Evolutionary conservation across 2,329 filamentous ascomycete genomes (phyloP).

Genomic region (Epichloe uncinata): DNA sequence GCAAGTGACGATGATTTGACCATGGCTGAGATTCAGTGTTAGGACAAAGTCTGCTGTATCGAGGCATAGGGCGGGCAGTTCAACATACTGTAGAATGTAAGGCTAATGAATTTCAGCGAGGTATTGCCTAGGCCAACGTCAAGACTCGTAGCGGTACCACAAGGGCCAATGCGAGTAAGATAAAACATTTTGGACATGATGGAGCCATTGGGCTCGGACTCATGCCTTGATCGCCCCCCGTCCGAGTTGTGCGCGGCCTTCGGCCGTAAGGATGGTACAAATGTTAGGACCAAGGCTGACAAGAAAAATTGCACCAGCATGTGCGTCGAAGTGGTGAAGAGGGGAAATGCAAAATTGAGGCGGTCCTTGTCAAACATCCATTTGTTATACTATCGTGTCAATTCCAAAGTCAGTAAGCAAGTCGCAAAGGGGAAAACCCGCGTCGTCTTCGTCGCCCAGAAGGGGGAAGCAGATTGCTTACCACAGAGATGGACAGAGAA

Average conservation of each 20-base stretch:
- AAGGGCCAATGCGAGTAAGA: conserved; percentile 79
- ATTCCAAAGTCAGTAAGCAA: conserved; percentile 9
- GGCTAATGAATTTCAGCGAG: conserved; percentile 86
- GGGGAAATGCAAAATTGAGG: conserved; percentile 82
- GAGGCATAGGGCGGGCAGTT: neutral
- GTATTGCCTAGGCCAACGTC: conserved; percentile 96
- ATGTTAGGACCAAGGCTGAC: conserved; percentile 62
- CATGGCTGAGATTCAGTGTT: conserved; percentile 50
- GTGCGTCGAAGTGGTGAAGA: conserved; percentile 90
- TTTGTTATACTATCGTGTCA: conserved; percentile 73
- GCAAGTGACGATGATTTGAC: conserved; percentile 89
- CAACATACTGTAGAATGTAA: conserved; percentile 80
- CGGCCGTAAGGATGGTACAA: conserved; percentile 73
- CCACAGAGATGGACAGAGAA: conserved; percentile 82
- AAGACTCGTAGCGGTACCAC: conserved; percentile 81
- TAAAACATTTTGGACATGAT: conserved; percentile 87
- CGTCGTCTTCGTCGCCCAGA: neutral
- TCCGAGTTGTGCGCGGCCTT: conserved; percentile 34
- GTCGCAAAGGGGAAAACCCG: neutral
- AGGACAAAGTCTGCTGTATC: conserved; percentile 6
- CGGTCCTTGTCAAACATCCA: conserved; percentile 93
- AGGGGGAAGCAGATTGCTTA: conserved; percentile 31
- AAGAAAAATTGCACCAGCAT: conserved; percentile 91
- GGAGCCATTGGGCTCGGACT: conserved; percentile 40
- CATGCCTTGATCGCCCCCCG: conserved; percentile 35